Evolutionary conservation across 345 rosid genomes (phyloP).

Genomic region (Raphanus sativus): DNA sequence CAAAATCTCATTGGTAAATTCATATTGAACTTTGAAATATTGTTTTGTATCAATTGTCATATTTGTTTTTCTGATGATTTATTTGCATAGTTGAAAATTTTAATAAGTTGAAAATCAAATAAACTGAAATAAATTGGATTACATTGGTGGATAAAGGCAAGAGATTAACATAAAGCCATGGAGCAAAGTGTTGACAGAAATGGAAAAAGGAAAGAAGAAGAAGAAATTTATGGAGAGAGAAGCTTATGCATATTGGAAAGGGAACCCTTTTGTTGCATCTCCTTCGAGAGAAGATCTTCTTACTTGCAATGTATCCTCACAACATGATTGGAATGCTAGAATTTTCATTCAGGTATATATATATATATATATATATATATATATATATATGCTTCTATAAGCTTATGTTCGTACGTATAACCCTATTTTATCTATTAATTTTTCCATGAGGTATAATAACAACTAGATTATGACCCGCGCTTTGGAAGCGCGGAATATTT

Average conservation of each 20-base stretch:
- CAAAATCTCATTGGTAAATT: background rate
- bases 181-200: conserved; percentile 48
- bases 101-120: background rate
- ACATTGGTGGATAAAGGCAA: conserved; percentile 45
- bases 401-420: background rate
- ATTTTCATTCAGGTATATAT: conserved; percentile 54
- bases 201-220: conserved; percentile 51
- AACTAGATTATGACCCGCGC: too few species aligned
- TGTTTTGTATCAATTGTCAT: background rate
- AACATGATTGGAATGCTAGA: conserved; percentile 82
- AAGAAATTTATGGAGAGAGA: conserved; percentile 61
- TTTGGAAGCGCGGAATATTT: too few species aligned
- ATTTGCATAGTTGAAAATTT: background rate
- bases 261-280: conserved; percentile 63
- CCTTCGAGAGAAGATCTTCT: conserved; percentile 59
- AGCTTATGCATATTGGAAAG: conserved; percentile 87
- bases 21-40: background rate
- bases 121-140: background rate
- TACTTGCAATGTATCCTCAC: conserved; percentile 56
- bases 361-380: background rate
- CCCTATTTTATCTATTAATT: background rate
- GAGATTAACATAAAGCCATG: conserved; percentile 79
- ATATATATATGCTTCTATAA: background rate
- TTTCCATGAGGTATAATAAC: background rate
- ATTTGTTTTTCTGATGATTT: background rate